A percentile compares a stretch with the other conserved stretches of the same genome.
Evolutionary conservation across 2,329 filamentous ascomycete genomes (phyloP).

Genomic region (Neofusicoccum parvum): DNA sequence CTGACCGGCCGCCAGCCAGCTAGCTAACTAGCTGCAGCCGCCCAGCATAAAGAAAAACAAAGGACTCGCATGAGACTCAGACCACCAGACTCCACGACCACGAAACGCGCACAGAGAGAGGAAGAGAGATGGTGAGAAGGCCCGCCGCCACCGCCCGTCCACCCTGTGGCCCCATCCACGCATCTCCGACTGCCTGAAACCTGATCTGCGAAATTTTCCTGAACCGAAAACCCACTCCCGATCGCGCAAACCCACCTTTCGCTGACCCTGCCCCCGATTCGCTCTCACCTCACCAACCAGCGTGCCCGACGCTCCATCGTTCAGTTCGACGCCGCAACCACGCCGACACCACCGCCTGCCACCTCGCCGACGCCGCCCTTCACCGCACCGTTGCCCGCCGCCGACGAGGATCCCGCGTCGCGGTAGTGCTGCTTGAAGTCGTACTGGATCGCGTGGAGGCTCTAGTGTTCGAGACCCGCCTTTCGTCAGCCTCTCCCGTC

Average conservation of each 20-base stretch:
- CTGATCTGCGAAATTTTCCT: neutral
- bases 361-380: neutral
- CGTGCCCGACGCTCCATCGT: neutral
- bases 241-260: neutral
- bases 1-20: neutral
- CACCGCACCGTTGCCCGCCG: neutral
- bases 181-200: neutral
- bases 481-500: neutral
- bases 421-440: constrained; percentile 39
- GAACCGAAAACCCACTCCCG: neutral
- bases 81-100: constrained; percentile 6
- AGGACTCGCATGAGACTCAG: constrained; percentile 1
- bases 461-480: constrained; percentile 19
- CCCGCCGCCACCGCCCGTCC: neutral
- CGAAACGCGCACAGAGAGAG: neutral
- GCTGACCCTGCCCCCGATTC: too few relatives aligned
- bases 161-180: neutral
- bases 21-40: neutral
- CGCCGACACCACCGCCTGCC: neutral
- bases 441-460: constrained; percentile 33
- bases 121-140: too few relatives aligned
- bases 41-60: neutral
- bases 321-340: neutral
- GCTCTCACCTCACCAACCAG: neutral
- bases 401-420: neutral